Conservation (phyloP, 148 eudicot species). For the Fagopyrum esculentum region DNA sequence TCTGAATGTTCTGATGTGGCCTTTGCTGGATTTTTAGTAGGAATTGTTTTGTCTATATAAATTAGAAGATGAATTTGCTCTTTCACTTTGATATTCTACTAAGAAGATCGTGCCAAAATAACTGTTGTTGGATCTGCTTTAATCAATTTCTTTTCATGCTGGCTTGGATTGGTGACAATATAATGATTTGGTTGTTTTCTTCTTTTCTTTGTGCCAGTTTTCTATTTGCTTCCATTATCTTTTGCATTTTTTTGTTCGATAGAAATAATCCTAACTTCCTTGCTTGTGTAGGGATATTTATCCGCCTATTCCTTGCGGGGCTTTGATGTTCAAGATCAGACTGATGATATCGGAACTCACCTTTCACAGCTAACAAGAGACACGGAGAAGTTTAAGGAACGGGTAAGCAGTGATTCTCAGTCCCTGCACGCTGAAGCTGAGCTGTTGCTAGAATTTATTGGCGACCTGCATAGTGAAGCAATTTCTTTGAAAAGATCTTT, state of each 20-base stretch:
- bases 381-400: slow-evolving; percentile 43
- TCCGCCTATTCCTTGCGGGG: slow-evolving; percentile 23
- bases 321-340: slow-evolving; percentile 25
- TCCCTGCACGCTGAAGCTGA: slow-evolving; percentile 41
- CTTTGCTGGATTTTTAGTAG: not conserved
- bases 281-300: slow-evolving; percentile 6
- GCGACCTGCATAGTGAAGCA: slow-evolving; percentile 33
- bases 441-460: slow-evolving; percentile 27
- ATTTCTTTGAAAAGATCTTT: slow-evolving; percentile 36
- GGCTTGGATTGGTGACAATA: not conserved
- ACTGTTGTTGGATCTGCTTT: not conserved
- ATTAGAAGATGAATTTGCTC: not conserved
- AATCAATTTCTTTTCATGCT: not conserved
- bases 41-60: not conserved
- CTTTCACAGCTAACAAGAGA: slow-evolving; percentile 39
- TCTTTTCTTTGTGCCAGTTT: not conserved
- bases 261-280: not conserved
- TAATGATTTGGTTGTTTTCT: not conserved
- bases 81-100: not conserved
- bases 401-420: slow-evolving; percentile 32
- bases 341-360: slow-evolving; percentile 31
- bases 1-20: not conserved
- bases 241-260: not conserved
- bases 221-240: not conserved
- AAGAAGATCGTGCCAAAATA: not conserved